Percentiles rank a stretch among this genome's conserved stretches.
These are phyloP conservation scores for Scutellaria baicalensis DNA, from an alignment of 257 asterid genomes.

Conservation along the genomic window DNA sequence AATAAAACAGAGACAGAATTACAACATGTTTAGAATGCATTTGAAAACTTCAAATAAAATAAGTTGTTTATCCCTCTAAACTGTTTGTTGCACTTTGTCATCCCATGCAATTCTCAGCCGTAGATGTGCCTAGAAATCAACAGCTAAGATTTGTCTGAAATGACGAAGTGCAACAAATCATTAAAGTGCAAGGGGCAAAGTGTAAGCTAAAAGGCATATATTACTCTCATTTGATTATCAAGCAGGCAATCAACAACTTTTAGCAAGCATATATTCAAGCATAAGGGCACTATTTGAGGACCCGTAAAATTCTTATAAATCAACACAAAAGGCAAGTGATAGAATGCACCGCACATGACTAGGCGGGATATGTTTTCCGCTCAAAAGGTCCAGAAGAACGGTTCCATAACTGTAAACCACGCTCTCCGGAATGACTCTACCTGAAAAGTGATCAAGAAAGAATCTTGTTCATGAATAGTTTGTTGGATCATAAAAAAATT, in stretches of 20 bases:
- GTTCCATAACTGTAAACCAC: slow-evolving; percentile 78
- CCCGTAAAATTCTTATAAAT: neutral
- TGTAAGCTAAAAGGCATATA: too few relatives aligned
- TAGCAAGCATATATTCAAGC: neutral
- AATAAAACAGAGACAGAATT: neutral
- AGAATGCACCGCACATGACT: slow-evolving; percentile 45
- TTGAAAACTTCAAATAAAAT: neutral
- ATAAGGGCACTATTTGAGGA: neutral
- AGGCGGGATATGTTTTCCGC: slow-evolving; percentile 82
- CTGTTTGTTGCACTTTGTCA: too few relatives aligned
- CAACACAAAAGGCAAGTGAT: neutral
- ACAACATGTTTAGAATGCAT: neutral
- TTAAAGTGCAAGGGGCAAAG: too few relatives aligned
- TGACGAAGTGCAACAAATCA: too few relatives aligned
- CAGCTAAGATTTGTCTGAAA: too few relatives aligned
- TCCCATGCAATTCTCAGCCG: too few relatives aligned
- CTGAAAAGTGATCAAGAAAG: slow-evolving; percentile 25
- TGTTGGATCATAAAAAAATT: neutral
- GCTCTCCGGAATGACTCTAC: slow-evolving; percentile 74
- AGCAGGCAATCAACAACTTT: neutral
- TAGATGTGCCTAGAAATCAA: too few relatives aligned
- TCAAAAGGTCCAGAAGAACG: slow-evolving; percentile 70
- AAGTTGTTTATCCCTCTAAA: too few relatives aligned
- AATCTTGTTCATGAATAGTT: neutral
- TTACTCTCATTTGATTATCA: neutral